phyloP scores from a whole-genome alignment of 1,139 yeast species.

The Meyerozyma athensensis region DNA sequence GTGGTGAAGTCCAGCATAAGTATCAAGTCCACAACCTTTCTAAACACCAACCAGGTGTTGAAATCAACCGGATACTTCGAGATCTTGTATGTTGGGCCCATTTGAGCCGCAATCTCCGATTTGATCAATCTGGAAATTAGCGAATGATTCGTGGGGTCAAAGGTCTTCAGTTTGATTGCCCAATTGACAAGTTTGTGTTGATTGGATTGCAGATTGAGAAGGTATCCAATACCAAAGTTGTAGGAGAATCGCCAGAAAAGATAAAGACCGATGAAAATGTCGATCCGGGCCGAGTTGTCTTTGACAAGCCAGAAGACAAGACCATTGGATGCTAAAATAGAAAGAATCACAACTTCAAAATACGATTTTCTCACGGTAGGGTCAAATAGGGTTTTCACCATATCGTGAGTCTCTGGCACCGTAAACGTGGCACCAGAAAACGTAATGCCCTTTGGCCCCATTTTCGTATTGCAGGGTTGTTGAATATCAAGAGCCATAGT shows the following conservation, averaged over 20 bases:
- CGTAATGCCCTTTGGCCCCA: constrained; percentile 41
- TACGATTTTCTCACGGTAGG: constrained; percentile 68
- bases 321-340: constrained; percentile 48
- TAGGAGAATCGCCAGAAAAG: constrained; percentile 75
- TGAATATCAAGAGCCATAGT: constrained; percentile 1
- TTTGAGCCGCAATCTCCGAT: constrained; percentile 38
- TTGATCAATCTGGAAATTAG: constrained; percentile 23
- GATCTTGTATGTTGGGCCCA: constrained; percentile 51
- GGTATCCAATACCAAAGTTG: constrained; percentile 74
- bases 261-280: constrained; percentile 50
- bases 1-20: constrained; percentile 84
- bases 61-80: constrained; percentile 63
- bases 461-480: neutral
- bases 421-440: constrained; percentile 47
- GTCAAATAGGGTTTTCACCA: constrained; percentile 79
- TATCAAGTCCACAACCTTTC: constrained; percentile 77
- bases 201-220: constrained; percentile 66
- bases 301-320: constrained; percentile 39
- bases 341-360: constrained; percentile 57
- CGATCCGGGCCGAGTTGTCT: constrained; percentile 30
- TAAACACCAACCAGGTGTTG: constrained; percentile 78
- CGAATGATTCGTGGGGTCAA: constrained; percentile 20
- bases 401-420: constrained; percentile 81
- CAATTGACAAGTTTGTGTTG: constrained; percentile 51
- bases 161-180: constrained; percentile 47